phyloP scores from a whole-genome alignment of 2,329 filamentous ascomycete genomes.

The Mycocentrospora acerina region DNA sequence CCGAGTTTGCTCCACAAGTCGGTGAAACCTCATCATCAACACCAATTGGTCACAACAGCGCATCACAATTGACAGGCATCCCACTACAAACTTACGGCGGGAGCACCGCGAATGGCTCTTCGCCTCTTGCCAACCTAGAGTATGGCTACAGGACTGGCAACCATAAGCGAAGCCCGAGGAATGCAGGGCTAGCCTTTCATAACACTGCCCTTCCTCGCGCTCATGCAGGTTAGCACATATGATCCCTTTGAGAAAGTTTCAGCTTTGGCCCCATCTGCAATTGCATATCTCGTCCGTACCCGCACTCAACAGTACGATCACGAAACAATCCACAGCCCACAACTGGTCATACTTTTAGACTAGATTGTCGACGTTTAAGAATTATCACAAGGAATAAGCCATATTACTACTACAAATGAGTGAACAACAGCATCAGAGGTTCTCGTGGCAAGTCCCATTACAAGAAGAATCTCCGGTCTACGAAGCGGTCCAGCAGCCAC shows the following conservation, averaged over 20 bases:
- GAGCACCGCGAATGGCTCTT: slow-evolving; percentile 32
- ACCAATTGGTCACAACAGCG: slow-evolving; percentile 36
- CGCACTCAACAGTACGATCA: neutral
- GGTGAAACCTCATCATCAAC: slow-evolving; percentile 30
- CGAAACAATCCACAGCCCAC: neutral
- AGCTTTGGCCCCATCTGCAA: neutral
- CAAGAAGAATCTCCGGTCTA: slow-evolving; percentile 20
- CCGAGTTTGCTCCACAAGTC: slow-evolving; percentile 19
- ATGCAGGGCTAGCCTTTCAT: slow-evolving; percentile 5
- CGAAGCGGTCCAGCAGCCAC: slow-evolving; percentile 15
- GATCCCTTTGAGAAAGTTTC: neutral
- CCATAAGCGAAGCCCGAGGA: slow-evolving; percentile 30
- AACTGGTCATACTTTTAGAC: neutral
- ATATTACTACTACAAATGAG: slow-evolving; percentile 5
- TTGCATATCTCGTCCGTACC: neutral
- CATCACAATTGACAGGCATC: slow-evolving; percentile 32
- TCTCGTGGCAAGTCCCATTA: slow-evolving; percentile 37
- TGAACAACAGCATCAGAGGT: slow-evolving; percentile 26
- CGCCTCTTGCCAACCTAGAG: slow-evolving; percentile 23
- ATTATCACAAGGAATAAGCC: neutral
- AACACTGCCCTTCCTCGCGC: neutral
- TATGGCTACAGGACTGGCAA: slow-evolving; percentile 14
- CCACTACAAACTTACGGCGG: slow-evolving; percentile 26
- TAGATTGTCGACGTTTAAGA: slow-evolving; percentile 1
- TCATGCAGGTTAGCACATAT: too few species aligned